Conservation (phyloP, 108 stramenopile species). For the Conticribra weissflogii region DNA sequence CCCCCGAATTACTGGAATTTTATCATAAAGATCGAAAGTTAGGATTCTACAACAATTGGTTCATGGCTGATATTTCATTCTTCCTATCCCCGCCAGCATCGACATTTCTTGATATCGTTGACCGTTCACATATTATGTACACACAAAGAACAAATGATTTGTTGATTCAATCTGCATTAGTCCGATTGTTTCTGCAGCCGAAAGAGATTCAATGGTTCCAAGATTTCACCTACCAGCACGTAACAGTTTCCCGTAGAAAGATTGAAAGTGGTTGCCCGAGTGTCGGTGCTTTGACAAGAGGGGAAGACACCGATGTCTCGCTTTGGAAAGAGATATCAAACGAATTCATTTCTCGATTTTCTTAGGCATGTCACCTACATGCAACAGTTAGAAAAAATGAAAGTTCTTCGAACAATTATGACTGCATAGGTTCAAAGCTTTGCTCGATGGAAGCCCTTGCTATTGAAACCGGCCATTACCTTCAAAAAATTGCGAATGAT, state of each 20-base stretch:
- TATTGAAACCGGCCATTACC: not conserved
- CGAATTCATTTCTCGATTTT: not conserved
- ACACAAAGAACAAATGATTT: not conserved
- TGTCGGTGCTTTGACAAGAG: slow-evolving; percentile 1
- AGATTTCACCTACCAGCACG: slow-evolving; percentile 14
- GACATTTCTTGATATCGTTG: slow-evolving; percentile 2
- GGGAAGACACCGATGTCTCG: not conserved
- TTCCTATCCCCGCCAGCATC: slow-evolving; percentile 19
- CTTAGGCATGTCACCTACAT: not conserved
- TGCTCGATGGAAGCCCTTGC: not conserved
- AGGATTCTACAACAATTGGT: slow-evolving; percentile 82
- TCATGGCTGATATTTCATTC: slow-evolving; percentile 59
- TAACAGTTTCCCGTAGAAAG: not conserved
- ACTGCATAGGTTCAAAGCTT: not conserved
- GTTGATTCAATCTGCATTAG: slow-evolving; percentile 5
- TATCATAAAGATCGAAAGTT: slow-evolving; percentile 42
- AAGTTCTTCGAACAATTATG: not conserved
- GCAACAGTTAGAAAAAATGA: not conserved
- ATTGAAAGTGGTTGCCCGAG: not conserved
- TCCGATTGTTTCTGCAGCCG: not conserved
- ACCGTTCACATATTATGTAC: slow-evolving; percentile 10
- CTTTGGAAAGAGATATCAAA: not conserved
- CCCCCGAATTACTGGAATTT: slow-evolving; percentile 20
- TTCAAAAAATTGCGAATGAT: not conserved
- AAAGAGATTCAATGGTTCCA: slow-evolving; percentile 2